Evolutionary conservation across 306 rosid species (phyloP), one percentile per base, ranked within the genome.

Genomic region (Coriaria nepalensis): DNA sequence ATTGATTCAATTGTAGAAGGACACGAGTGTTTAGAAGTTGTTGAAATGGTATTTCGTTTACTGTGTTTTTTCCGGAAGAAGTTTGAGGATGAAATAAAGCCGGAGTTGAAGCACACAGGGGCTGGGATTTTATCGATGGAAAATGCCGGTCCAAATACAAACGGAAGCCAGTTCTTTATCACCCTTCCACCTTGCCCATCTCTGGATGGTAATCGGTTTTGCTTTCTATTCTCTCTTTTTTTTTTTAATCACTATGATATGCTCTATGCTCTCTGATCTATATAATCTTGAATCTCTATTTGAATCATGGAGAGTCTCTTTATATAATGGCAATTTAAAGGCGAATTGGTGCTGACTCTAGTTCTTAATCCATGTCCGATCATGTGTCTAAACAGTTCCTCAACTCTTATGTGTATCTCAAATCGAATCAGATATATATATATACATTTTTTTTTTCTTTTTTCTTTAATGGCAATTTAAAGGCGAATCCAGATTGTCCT

Each of bases 91-190:
- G 98, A 92, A 78, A 79, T 92, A 13, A 85, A 45, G 48, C 68
- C 62, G 8, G 98, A 92, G 79, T 69, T 92, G 81, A 92, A 92
- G 78, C 98, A 92, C 56, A 85, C 98, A 14, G 98, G 98, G 57
- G 98, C 98, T 46, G 98, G 98, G 40, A 79, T 92, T 63, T 71
- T 92, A 61, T 92, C 98, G 38, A 92, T 92, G 98, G 98, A 96
- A 36, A 92, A 92, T 68, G 94, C 96, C 60, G 98, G 98, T 48
- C 93, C 93, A 5, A 60, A 92, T 65, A 71, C 94, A 37, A 92
- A 92, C 66, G 96, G 98, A 14, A 92, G 98, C 71, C 98, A 92
- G 62, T 85, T 92, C 76, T 85, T 92, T 52, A 75, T 92, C 65
- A 92, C 98, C 40, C 66, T 92, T 11, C 84, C 98, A 8, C 98